These are phyloP conservation scores for Suillus alpinus DNA, from an alignment of 768 basidiomycete species.

Conservation along the genomic window DNA sequence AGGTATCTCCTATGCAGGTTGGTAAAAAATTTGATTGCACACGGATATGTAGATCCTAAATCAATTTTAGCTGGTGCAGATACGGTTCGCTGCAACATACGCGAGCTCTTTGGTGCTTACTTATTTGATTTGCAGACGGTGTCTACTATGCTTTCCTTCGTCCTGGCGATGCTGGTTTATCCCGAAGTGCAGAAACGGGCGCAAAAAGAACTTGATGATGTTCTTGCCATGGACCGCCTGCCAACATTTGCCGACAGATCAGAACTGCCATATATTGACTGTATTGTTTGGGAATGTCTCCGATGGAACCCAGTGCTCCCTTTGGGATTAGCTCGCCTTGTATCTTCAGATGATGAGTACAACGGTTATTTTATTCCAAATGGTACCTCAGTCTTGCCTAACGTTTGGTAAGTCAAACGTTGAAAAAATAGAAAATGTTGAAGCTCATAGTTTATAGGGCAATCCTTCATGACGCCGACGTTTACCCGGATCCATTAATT, in stretches of 20 bases:
- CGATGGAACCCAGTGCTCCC: slow-evolving; percentile 43
- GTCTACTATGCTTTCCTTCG: slow-evolving; percentile 46
- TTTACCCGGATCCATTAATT: slow-evolving; percentile 38
- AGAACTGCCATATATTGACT: slow-evolving; percentile 42
- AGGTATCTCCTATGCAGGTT: slow-evolving; percentile 48
- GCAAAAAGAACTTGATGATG: slow-evolving; percentile 51
- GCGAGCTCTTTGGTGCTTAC: slow-evolving; percentile 24
- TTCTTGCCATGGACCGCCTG: slow-evolving; percentile 43
- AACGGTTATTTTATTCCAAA: slow-evolving; percentile 43
- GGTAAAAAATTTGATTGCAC: not conserved
- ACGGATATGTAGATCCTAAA: slow-evolving; percentile 7
- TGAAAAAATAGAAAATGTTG: slow-evolving; percentile 7
- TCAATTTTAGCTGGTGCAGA: slow-evolving; percentile 21
- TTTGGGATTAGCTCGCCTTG: slow-evolving; percentile 18
- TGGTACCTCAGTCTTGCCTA: slow-evolving; percentile 43
- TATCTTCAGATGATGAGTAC: slow-evolving; percentile 43
- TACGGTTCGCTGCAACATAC: slow-evolving; percentile 17
- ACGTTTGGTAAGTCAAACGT: slow-evolving; percentile 39
- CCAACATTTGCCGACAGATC: slow-evolving; percentile 41
- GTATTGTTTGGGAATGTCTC: slow-evolving; percentile 31
- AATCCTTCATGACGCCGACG: slow-evolving; percentile 37
- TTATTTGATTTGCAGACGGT: slow-evolving; percentile 39
- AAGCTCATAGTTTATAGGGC: slow-evolving; percentile 33
- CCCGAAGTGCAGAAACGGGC: slow-evolving; percentile 47
- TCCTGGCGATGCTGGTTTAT: slow-evolving; percentile 53